Evolutionary conservation across 2,329 filamentous ascomycete genomes (phyloP).

Genomic region (Drechmeria coniospora): DNA sequence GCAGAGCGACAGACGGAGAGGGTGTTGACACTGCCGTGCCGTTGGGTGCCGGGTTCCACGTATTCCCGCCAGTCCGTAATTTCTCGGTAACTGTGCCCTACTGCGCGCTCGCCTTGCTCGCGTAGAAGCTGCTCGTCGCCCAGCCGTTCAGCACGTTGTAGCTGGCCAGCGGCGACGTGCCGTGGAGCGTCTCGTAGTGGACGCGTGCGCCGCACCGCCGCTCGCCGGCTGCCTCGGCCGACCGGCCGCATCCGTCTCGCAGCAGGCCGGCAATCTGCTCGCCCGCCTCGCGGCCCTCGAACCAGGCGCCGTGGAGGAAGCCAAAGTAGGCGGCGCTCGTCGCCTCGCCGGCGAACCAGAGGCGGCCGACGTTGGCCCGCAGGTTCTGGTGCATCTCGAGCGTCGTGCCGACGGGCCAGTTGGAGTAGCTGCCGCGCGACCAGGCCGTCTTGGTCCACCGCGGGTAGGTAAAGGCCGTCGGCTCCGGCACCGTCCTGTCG

Average conservation of each 20-base stretch:
- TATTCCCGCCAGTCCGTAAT: background rate
- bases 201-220: slow-evolving; percentile 7
- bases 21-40: background rate
- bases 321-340: slow-evolving; percentile 49
- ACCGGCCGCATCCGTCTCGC: slow-evolving; percentile 6
- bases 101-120: slow-evolving; percentile 1
- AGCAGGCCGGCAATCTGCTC: slow-evolving; percentile 21
- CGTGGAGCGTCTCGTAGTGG: slow-evolving; percentile 11
- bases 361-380: slow-evolving; percentile 42
- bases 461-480: slow-evolving; percentile 46
- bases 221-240: slow-evolving; percentile 3
- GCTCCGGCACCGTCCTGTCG: slow-evolving; percentile 37
- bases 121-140: slow-evolving; percentile 18
- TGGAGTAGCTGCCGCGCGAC: slow-evolving; percentile 48
- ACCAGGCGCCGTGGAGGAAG: slow-evolving; percentile 48
- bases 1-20: background rate
- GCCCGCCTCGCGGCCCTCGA: slow-evolving; percentile 36
- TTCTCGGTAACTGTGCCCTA: background rate
- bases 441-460: slow-evolving; percentile 16
- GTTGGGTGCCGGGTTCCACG: background rate
- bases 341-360: slow-evolving; percentile 53
- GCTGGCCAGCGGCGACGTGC: slow-evolving; percentile 17
- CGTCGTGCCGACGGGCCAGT: slow-evolving; percentile 49
- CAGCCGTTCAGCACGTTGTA: slow-evolving; percentile 21
- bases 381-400: slow-evolving; percentile 53